A percentile compares a stretch with the other conserved stretches of the same genome.
These are phyloP conservation scores for Taiwanofungus camphoratus DNA, from an alignment of 1,284 basidiomycete genomes.

Conservation along the genomic window DNA sequence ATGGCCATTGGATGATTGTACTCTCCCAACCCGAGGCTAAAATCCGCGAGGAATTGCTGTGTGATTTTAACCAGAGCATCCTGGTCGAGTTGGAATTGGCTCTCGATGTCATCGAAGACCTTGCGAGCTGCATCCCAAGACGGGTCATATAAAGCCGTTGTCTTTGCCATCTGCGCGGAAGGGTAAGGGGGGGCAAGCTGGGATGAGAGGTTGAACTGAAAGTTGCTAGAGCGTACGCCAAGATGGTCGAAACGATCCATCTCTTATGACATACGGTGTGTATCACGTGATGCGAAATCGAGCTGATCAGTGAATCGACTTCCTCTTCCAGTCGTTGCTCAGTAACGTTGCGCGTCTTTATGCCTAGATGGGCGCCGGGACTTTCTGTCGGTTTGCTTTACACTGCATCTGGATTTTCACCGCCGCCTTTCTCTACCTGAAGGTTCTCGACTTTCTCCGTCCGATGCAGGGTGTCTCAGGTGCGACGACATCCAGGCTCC, in stretches of 20 bases:
- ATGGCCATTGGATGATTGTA: slow-evolving; percentile 85
- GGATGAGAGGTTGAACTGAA: slow-evolving; percentile 7
- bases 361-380: too few relatives aligned
- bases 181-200: not conserved
- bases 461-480: too few relatives aligned
- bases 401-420: too few relatives aligned
- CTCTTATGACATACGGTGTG: slow-evolving; percentile 9
- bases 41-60: slow-evolving; percentile 75
- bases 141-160: slow-evolving; percentile 17
- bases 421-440: too few relatives aligned
- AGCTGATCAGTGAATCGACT: too few relatives aligned
- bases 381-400: too few relatives aligned
- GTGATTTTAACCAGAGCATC: slow-evolving; percentile 65
- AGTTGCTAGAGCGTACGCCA: slow-evolving; percentile 1
- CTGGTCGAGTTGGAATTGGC: slow-evolving; percentile 63
- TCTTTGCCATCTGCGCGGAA: slow-evolving; percentile 21
- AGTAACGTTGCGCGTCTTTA: too few relatives aligned
- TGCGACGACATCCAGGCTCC: too few relatives aligned
- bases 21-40: slow-evolving; percentile 59
- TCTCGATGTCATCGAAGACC: slow-evolving; percentile 47
- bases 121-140: slow-evolving; percentile 15
- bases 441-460: too few relatives aligned
- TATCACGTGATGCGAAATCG: slow-evolving; percentile 9
- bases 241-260: slow-evolving; percentile 1
- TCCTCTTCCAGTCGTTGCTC: too few relatives aligned